phyloP scores from a whole-genome alignment of 257 asterid species.

The Scutellaria baicalensis region DNA sequence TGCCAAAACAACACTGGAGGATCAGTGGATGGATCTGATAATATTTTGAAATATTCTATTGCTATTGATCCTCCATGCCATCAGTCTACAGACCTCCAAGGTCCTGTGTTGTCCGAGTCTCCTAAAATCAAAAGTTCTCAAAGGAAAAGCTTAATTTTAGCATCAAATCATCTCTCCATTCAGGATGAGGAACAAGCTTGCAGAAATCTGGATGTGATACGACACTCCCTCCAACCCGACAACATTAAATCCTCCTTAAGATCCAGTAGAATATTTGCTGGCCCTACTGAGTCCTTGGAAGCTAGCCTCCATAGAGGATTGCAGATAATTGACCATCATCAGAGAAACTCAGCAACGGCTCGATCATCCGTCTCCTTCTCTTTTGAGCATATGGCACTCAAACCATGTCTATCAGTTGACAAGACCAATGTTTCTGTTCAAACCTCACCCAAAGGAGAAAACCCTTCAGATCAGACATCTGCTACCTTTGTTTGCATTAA shows the following conservation, averaged over 20 bases:
- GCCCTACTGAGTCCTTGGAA: conserved; percentile 74
- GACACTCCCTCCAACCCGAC: conserved; percentile 21
- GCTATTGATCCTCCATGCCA: conserved; percentile 25
- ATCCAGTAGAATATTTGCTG: conserved; percentile 69
- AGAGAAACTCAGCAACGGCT: conserved; percentile 53
- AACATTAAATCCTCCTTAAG: conserved; percentile 55
- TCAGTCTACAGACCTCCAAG: conserved; percentile 51
- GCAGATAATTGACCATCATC: conserved; percentile 79
- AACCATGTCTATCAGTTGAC: conserved; percentile 46
- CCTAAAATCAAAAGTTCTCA: conserved; percentile 59
- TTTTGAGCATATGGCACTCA: conserved; percentile 74
- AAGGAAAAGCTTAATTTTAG: conserved; percentile 52
- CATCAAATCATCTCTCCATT: conserved; percentile 25
- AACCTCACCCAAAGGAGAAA: conserved; percentile 28
- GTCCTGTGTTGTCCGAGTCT: conserved; percentile 73
- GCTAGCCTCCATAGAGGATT: conserved; percentile 91
- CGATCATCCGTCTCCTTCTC: conserved; percentile 88
- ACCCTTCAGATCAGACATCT: conserved; percentile 27
- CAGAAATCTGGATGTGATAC: neutral
- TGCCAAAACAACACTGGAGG: neutral
- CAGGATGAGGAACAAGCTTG: conserved; percentile 36
- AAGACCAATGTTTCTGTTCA: conserved; percentile 49
- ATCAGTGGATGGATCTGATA: conserved; percentile 13
- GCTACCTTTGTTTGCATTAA: conserved; percentile 47
- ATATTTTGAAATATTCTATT: conserved; percentile 8